phyloP scores from a whole-genome alignment of 192 early-diverging fungal species.

The Geranomyces michiganensis region DNA sequence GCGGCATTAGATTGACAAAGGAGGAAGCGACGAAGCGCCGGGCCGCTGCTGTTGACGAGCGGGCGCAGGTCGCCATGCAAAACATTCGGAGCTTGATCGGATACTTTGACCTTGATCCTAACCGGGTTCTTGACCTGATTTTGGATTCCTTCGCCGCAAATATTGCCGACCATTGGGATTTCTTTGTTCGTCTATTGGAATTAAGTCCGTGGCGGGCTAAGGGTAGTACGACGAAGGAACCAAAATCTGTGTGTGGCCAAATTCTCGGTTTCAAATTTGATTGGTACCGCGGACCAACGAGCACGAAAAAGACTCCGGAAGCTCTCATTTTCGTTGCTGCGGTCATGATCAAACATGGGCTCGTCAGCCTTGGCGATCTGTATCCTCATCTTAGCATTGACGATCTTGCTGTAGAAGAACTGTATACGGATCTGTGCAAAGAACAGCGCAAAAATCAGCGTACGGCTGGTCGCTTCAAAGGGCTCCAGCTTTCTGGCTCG shows the following conservation, averaged over 20 bases:
- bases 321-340: constrained; percentile 60
- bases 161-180: constrained; percentile 64
- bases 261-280: constrained; percentile 78
- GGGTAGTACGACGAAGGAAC: not conserved
- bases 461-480: constrained; percentile 48
- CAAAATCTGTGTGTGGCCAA: constrained; percentile 53
- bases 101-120: constrained; percentile 82
- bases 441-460: constrained; percentile 48
- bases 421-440: constrained; percentile 48
- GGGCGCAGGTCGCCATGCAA: constrained; percentile 34
- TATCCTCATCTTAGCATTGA: constrained; percentile 64
- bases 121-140: constrained; percentile 77
- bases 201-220: constrained; percentile 38
- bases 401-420: constrained; percentile 54
- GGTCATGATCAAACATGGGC: constrained; percentile 54
- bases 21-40: constrained; percentile 13
- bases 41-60: constrained; percentile 24
- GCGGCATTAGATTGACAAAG: constrained; percentile 5
- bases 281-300: constrained; percentile 48
- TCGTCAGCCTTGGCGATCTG: constrained; percentile 61
- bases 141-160: constrained; percentile 77
- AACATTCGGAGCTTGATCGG: constrained; percentile 62
- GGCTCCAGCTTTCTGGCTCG: constrained; percentile 43
- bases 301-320: constrained; percentile 38
- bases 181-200: constrained; percentile 71